Evolutionary conservation across 2,329 filamentous ascomycete genomes (phyloP).

Genomic region (Hortaea sp.): DNA sequence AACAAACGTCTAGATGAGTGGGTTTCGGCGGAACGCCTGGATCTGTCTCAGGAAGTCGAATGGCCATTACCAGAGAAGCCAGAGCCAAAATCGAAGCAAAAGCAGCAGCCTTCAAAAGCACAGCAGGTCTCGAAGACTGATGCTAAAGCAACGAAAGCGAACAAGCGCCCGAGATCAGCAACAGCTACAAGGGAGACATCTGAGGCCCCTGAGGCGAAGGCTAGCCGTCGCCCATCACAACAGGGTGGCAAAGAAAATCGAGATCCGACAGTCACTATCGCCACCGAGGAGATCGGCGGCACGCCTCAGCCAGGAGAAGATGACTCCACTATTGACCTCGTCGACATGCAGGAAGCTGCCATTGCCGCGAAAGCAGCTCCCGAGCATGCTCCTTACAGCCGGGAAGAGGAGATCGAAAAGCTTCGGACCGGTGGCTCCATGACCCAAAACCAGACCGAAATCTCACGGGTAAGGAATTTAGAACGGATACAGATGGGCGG

Average conservation of each 20-base stretch:
- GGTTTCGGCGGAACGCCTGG: conserved; percentile 72
- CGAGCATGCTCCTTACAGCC: conserved; percentile 49
- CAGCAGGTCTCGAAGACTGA: conserved; percentile 24
- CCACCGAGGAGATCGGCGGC: conserved; percentile 35
- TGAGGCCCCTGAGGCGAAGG: conserved; percentile 34
- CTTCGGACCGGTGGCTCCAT: conserved; percentile 89
- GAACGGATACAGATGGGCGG: conserved; percentile 89
- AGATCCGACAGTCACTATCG: conserved; percentile 34
- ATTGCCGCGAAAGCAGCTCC: conserved; percentile 43
- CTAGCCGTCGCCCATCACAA: conserved; percentile 40
- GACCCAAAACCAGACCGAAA: conserved; percentile 97
- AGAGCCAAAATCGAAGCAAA: conserved; percentile 77
- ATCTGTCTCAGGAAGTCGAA: conserved; percentile 83
- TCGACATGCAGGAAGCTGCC: conserved; percentile 43
- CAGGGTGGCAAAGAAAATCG: conserved; percentile 53
- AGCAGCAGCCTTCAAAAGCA: conserved; percentile 30
- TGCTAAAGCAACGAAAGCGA: conserved; percentile 33
- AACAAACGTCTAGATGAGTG: conserved; percentile 88
- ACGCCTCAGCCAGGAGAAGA: conserved; percentile 40
- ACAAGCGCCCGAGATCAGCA: conserved; percentile 35
- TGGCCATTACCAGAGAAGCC: conserved; percentile 89
- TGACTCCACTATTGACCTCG: conserved; percentile 42
- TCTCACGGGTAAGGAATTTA: conserved; percentile 90
- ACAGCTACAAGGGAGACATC: conserved; percentile 33
- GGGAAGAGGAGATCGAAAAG: conserved; percentile 93